Percentiles rank a stretch among this genome's conserved stretches.
phyloP scores from a whole-genome alignment of 2,329 filamentous ascomycete species.

The Trichoderma atroviride region DNA sequence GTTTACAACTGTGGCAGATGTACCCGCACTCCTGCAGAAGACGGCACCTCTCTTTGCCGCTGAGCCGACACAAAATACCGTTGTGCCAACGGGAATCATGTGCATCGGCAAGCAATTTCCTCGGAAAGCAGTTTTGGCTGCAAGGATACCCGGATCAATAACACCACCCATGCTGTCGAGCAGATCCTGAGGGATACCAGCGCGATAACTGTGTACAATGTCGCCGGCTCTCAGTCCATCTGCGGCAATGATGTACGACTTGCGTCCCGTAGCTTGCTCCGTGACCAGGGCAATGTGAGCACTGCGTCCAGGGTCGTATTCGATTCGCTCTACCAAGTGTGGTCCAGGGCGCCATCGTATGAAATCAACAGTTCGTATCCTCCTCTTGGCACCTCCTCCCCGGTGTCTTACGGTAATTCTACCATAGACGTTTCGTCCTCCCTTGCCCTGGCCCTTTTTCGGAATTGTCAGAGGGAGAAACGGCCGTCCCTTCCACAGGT shows the following conservation, averaged over 20 bases:
- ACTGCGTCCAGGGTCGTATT: slow-evolving; percentile 91
- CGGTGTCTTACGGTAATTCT: slow-evolving; percentile 86
- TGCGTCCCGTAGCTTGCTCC: slow-evolving; percentile 69
- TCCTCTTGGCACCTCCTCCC: slow-evolving; percentile 87
- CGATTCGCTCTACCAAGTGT: slow-evolving; percentile 89
- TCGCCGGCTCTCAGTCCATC: slow-evolving; percentile 94
- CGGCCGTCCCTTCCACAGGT: slow-evolving; percentile 92
- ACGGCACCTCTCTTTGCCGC: slow-evolving; percentile 74
- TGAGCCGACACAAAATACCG: slow-evolving; percentile 87
- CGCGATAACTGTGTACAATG: slow-evolving; percentile 85
- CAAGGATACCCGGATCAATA: slow-evolving; percentile 92
- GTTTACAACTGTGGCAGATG: slow-evolving; percentile 83
- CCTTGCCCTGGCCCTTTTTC: slow-evolving; percentile 90
- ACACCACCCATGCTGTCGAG: slow-evolving; percentile 90
- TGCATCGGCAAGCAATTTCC: slow-evolving; percentile 95
- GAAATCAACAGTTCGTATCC: slow-evolving; percentile 92
- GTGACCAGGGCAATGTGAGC: slow-evolving; percentile 90
- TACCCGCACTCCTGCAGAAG: slow-evolving; percentile 93
- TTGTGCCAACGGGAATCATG: slow-evolving; percentile 93
- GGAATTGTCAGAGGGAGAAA: slow-evolving; percentile 81
- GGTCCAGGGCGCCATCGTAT: slow-evolving; percentile 75
- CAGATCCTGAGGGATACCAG: slow-evolving; percentile 84
- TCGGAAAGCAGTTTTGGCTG: slow-evolving; percentile 88
- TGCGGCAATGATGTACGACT: slow-evolving; percentile 92
- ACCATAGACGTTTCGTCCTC: slow-evolving; percentile 87